Base-by-base conservation (phyloP, 1,284 basidiomycete genomes). In the Fomitiporia mediterranea region DNA sequence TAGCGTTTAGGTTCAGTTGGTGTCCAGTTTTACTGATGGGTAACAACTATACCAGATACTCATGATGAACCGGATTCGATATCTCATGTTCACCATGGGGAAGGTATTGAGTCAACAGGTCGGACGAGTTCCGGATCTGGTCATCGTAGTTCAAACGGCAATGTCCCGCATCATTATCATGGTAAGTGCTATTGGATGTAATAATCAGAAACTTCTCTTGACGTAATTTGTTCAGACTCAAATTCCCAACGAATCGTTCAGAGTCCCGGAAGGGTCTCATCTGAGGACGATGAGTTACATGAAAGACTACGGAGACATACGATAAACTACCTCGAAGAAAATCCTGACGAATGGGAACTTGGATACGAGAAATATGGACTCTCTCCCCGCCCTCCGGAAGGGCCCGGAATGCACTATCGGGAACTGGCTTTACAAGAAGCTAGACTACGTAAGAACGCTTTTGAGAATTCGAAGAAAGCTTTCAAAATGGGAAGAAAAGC, bases 391-490 rank as follows among this genome's bases (percentile, higher is more conserved):
- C 21, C 9, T 40, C 6, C 17, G n/a, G 53, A 53, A 17, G 27
- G 4, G 15, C 51, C 51, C n/a, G 56, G 51, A 34, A 39, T 19
- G 35, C 42, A 37, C 5, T 40, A 53, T 42, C 56, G 56, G 2
- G 32, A 53, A 23, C 17, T 48, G 37, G 56, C 56, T 15, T 35
- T 42, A 15, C 43, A 40, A 39, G 51, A 53, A 23, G 43, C 42
- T 1, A 28, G 25, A 32, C 27, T 34, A 8, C 51, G 56, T 21
- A 47, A 53, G 27, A 17, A 13, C 28, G 50, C 51, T 8, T 57
- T 48, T 34, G 51, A 57, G 21, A 35, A 19, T 17, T 52, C 56
- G 7, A 48, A 57, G 35, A 21, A 39, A 23, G 51, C 56, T 37
- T 53, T 19, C 19, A 53, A 42, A 21, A 21, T 39, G 37, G 46